These are phyloP conservation scores for Entrophospora sp. DNA, from an alignment of 192 early-diverging fungal genomes.

Conservation along the genomic window DNA sequence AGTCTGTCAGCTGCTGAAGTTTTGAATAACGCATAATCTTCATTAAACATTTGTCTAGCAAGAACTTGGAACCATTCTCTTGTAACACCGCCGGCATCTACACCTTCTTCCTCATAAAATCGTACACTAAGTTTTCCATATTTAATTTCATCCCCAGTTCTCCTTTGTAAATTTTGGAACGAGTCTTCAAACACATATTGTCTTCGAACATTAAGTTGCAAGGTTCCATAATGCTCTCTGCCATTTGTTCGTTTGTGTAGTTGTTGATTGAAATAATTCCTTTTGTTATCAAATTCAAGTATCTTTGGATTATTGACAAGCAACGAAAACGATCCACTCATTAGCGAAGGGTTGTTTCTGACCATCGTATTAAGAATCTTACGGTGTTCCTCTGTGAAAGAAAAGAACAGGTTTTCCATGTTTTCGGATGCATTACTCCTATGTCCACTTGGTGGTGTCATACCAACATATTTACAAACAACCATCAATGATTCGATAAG, in stretches of 20 bases:
- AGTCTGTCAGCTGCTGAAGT: slow-evolving; percentile 91
- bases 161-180: slow-evolving; percentile 85
- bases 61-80: slow-evolving; percentile 98
- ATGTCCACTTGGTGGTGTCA: slow-evolving; percentile 27
- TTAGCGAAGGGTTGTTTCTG: slow-evolving; percentile 88
- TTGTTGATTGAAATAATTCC: slow-evolving; percentile 94
- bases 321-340: slow-evolving; percentile 94
- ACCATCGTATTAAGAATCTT: slow-evolving; percentile 98
- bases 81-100: slow-evolving; percentile 96
- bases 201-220: slow-evolving; percentile 87
- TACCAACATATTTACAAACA: slow-evolving; percentile 80
- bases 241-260: slow-evolving; percentile 70
- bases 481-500: slow-evolving; percentile 98
- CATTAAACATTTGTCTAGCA: slow-evolving; percentile 96
- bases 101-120: slow-evolving; percentile 94
- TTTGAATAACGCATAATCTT: slow-evolving; percentile 95
- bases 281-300: slow-evolving; percentile 98
- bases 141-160: slow-evolving; percentile 88
- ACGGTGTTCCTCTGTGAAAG: slow-evolving; percentile 87
- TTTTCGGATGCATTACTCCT: slow-evolving; percentile 17
- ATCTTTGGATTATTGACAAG: slow-evolving; percentile 96
- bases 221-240: slow-evolving; percentile 55
- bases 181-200: slow-evolving; percentile 96
- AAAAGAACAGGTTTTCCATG: slow-evolving; percentile 69
- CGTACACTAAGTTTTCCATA: slow-evolving; percentile 85